Percentiles rank a stretch among this genome's conserved stretches.
Conservation (phyloP, 129 eudicot species). For the sunflower (Helianthus annuus) region HanXRQr2.0-SUNRISE NC_035448.2:59340033-59340532, state of each 20-base stretch:
- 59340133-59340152: slow-evolving; percentile 20
- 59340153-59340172: not conserved
- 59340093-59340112: slow-evolving; percentile 21
- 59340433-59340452: not conserved
- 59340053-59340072: slow-evolving; percentile 21
- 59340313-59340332: slow-evolving; percentile 46
- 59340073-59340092: slow-evolving; percentile 25
- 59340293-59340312: slow-evolving; percentile 20
- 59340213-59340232: slow-evolving; percentile 23
- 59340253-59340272: slow-evolving; percentile 28
- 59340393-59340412: not conserved
- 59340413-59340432: not conserved
- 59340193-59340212: slow-evolving; percentile 11
- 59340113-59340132: slow-evolving; percentile 2
- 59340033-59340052: slow-evolving; percentile 12
- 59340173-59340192: slow-evolving; percentile 9
- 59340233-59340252: slow-evolving; percentile 30
- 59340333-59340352: not conserved
- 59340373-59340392: not conserved
- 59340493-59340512: not conserved
- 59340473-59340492: not conserved
- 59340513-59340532: not conserved
- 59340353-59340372: not conserved
- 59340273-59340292: slow-evolving; percentile 45
- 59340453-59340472: not conserved